These are phyloP conservation scores for Trifolium fragiferum DNA, from an alignment of 306 rosid genomes.

Conservation along the genomic window DNA sequence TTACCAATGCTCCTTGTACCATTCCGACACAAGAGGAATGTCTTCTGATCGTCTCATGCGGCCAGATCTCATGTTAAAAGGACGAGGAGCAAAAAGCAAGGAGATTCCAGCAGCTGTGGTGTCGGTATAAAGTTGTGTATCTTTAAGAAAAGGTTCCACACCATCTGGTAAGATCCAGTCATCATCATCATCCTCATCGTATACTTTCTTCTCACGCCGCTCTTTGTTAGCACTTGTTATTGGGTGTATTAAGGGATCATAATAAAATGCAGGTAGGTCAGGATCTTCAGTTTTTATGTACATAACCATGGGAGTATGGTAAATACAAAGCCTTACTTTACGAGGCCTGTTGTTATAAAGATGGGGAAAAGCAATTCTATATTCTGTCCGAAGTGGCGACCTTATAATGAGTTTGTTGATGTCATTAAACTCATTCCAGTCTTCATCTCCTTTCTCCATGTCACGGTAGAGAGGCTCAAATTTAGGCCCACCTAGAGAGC, in stretches of 20 bases:
- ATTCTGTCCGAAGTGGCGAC: constrained; percentile 98
- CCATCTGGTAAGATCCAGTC: constrained; percentile 86
- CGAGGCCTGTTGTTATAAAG: constrained; percentile 99
- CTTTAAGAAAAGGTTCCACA: constrained; percentile 83
- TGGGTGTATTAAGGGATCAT: constrained; percentile 98
- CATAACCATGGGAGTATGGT: constrained; percentile 98
- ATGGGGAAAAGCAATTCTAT: constrained; percentile 97
- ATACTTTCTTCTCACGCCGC: constrained; percentile 77
- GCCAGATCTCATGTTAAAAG: constrained; percentile 98
- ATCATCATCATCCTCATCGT: constrained; percentile 88
- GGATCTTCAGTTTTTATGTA: constrained; percentile 98
- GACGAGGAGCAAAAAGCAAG: constrained; percentile 94
- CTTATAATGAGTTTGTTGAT: constrained; percentile 97
- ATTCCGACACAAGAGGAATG: constrained; percentile 94
- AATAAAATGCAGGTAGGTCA: constrained; percentile 96
- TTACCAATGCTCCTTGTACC: constrained; percentile 98
- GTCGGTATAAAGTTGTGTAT: constrained; percentile 95
- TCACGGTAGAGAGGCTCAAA: constrained; percentile 99
- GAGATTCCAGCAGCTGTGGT: constrained; percentile 98
- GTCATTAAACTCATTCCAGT: constrained; percentile 99
- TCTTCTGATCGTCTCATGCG: constrained; percentile 96
- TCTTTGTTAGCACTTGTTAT: constrained; percentile 94
- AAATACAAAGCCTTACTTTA: constrained; percentile 91
- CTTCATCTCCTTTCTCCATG: constrained; percentile 99
- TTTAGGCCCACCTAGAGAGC: constrained; percentile 88